Evolutionary conservation across 805 yeast genomes (phyloP).

Genomic region (Lipomyces spencermartinsiae): DNA sequence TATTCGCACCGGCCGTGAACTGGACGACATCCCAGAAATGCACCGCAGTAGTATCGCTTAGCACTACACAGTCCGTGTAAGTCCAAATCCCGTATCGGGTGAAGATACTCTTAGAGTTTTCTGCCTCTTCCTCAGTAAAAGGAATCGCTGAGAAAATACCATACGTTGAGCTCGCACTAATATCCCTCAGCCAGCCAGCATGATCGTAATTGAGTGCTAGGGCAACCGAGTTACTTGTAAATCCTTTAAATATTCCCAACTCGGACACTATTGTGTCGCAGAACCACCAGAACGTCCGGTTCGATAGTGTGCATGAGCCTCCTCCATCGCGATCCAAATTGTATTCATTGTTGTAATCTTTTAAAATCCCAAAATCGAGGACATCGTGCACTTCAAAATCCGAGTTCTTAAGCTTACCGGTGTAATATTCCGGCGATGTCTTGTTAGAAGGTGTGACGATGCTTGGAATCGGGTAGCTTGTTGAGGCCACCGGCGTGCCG

Average conservation of each 20-base stretch:
- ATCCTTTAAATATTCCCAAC: background rate
- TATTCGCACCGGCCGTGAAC: background rate
- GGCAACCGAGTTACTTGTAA: constrained; percentile 14
- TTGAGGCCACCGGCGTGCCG: constrained; percentile 14
- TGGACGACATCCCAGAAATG: constrained; percentile 23
- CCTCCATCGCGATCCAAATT: constrained; percentile 28
- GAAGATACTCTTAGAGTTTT: background rate
- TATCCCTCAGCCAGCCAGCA: constrained; percentile 20
- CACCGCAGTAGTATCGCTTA: constrained; percentile 19
- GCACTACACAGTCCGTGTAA: constrained; percentile 22
- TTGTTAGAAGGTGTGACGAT: background rate
- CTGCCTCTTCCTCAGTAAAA: constrained; percentile 6
- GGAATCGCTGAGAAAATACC: constrained; percentile 11
- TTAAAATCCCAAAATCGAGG: constrained; percentile 18
- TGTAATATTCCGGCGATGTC: background rate
- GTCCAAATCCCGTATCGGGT: constrained; percentile 22
- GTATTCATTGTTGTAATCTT: constrained; percentile 15
- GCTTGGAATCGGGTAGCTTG: constrained; percentile 17
- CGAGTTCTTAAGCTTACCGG: background rate
- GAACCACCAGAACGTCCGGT: constrained; percentile 28
- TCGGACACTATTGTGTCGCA: constrained; percentile 16
- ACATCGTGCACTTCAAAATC: constrained; percentile 1
- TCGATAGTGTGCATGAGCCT: constrained; percentile 22
- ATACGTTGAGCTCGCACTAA: background rate
- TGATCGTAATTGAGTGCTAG: constrained; percentile 14